Evolutionary conservation across 805 yeast species (phyloP), one percentile per base, ranked within the genome.

Genomic region (Ogataea zsoltii): DNA sequence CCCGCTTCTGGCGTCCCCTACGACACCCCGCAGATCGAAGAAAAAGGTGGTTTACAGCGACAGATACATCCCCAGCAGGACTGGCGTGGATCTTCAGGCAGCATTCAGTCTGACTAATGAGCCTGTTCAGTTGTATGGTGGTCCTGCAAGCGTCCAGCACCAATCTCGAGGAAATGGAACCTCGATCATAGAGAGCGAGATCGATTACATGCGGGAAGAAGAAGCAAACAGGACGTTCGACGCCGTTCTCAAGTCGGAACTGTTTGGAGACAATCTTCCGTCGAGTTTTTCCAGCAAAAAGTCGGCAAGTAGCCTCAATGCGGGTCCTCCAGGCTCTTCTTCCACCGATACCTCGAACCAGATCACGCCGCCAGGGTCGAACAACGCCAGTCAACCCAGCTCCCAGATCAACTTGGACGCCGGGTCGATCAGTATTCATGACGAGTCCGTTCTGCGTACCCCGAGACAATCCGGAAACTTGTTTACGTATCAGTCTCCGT

Each of bases 191-290:
- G 82, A 77, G 41, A 76, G 75, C 53, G 95, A 86, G 55, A 68
- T 85, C 17, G 94, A 87, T 50, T 69, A 73, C 31, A 76, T 83
- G 51, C 74, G 81, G 52, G 88, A 83, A 58, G 85, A 83, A 54
- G 96, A 88, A 58, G 96, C 97, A 4, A 88, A 88, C 61, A 72
- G 85, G 52, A 88, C 96, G 0, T 94, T 91, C 65, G 83, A 91
- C 44, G 82, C 92, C 0, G 87, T 94, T 2, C 69, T 94, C 38
- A 85, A 87, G 56, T 87, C 95, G 28, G 99, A 94, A 63, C 68
- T 94, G 29, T 94, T 94, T 71, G 98, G 97, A 13, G 94, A 85
- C 60, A 80, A 86, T 49, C 80, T 88, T 3, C 88, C 91, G 46
- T 67, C 55, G 54, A 41, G 48, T 2, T 50, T 46, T 29, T 33